Percentiles rank a stretch among this genome's conserved stretches.
Evolutionary conservation across 495 filamentous ascomycete species (phyloP).

Genomic region (Aspergillus asperescens): DNA sequence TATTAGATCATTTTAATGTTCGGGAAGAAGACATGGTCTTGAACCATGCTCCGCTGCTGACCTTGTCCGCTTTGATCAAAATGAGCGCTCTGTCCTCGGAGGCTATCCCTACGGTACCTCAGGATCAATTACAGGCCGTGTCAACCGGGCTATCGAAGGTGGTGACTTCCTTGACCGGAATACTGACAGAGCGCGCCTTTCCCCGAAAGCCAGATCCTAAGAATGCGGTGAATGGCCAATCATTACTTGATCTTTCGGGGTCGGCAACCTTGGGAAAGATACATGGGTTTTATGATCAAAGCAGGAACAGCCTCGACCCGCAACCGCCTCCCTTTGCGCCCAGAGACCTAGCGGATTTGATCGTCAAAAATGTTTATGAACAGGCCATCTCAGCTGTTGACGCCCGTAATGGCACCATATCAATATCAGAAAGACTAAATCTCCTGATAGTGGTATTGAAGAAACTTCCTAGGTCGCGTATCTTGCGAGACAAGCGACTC

Average conservation of each 20-base stretch:
- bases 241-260: conserved; percentile 18
- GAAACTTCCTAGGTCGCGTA: conserved; percentile 50
- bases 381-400: conserved; percentile 42
- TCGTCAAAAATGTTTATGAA: conserved; percentile 56
- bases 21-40: conserved; percentile 93
- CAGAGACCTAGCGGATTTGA: conserved; percentile 52
- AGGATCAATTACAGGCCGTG: conserved; percentile 21
- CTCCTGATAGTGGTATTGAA: conserved; percentile 54
- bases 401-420: conserved; percentile 17
- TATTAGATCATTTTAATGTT: conserved; percentile 84
- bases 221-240: conserved; percentile 16
- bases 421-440: conserved; percentile 39
- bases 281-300: conserved; percentile 56
- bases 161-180: conserved; percentile 39
- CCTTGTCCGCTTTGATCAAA: conserved; percentile 61
- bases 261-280: conserved; percentile 54
- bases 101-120: conserved; percentile 1
- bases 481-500: conserved; percentile 49
- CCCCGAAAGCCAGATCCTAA: conserved; percentile 33
- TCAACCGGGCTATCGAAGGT: conserved; percentile 28
- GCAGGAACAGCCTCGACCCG: conserved; percentile 41
- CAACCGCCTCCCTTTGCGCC: conserved; percentile 53
- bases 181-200: conserved; percentile 70
- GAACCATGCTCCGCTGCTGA: conserved; percentile 72
- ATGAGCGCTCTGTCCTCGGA: conserved; percentile 28